Base-by-base conservation (phyloP, 164 flowering plant species). In the Dillenia suffruticosa region DNA sequence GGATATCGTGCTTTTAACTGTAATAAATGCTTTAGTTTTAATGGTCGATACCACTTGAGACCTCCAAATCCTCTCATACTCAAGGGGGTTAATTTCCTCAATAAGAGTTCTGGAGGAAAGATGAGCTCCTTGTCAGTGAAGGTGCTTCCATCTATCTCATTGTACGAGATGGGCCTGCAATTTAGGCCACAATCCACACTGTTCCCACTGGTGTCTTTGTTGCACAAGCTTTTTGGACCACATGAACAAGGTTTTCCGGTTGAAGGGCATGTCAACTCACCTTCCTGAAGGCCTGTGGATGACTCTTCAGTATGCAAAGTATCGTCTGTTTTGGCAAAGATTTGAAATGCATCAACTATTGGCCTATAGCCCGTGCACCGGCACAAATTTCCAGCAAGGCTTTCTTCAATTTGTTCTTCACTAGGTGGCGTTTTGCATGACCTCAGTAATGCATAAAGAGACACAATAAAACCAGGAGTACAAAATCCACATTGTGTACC, bases 401-500 rank as follows among this genome's bases (percentile, higher is more conserved):
- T 72, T 78, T 92, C 97, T 80, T 95, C 97, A 61, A 95, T 90
- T 69, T 92, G 89, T 67, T 84, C 97, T 72, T 83, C 88, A 64
- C 73, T 84, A 12, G 97, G 97, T 44, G 83, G 85, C 12, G 67
- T 73, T 64, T 62, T 68, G 68, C 84, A 80, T 52, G 97, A 86
- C 74, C 99, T 81, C 63, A 92, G 68, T 66, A 95, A 76, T 19
- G 97, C 92, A 76, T 95, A 92, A 89, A 95, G 76, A 51, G 99
- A 95, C 99, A 95, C 92, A 43, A 92, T 65, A 80, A 95, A 95
- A 55, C 99, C 99, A 70, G 97, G 97, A 56, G 99, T 95, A 62
- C 99, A 95, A 77, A 81, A 95, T 63, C 99, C 99, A 81, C 99
- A 95, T 69, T 95, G 99, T 52, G 99, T 92, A 12, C 99, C 99